phyloP scores from a whole-genome alignment of 257 asterid species.

The Orobanche coerulescens region DNA sequence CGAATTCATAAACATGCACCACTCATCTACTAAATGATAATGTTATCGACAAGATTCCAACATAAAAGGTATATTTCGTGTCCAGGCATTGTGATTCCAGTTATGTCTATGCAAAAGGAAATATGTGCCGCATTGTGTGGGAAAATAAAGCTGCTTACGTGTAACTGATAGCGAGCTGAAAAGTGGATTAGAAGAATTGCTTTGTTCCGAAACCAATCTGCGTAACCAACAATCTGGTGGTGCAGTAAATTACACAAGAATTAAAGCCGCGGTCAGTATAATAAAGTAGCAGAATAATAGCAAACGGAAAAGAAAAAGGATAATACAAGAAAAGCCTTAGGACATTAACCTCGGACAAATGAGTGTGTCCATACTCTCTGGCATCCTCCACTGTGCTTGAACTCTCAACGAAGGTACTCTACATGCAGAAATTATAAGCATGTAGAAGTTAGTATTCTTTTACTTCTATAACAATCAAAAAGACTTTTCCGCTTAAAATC shows the following conservation, averaged over 20 bases:
- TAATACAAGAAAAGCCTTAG: not conserved
- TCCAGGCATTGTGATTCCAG: not conserved
- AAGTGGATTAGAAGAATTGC: conserved; percentile 92
- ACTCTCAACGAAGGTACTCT: conserved; percentile 86
- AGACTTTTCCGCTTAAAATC: too few relatives aligned
- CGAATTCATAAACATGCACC: too few relatives aligned
- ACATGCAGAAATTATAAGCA: conserved; percentile 20
- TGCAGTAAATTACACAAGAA: conserved; percentile 6
- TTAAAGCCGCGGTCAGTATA: conserved; percentile 15
- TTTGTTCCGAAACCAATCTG: conserved; percentile 72
- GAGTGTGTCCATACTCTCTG: conserved; percentile 87
- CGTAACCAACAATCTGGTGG: conserved; percentile 53
- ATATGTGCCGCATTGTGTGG: conserved; percentile 4
- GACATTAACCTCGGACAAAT: conserved; percentile 70
- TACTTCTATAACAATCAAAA: too few relatives aligned
- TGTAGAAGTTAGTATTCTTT: too few relatives aligned
- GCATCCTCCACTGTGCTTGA: conserved; percentile 53
- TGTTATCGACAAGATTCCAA: not conserved
- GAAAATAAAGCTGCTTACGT: conserved; percentile 42
- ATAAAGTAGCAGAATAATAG: not conserved
- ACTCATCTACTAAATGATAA: too few relatives aligned
- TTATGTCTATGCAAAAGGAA: not conserved
- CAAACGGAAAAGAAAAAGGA: not conserved
- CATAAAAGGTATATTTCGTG: not conserved
- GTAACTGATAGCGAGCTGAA: conserved; percentile 86